Conservation (phyloP, 495 filamentous ascomycete genomes). For the Xylaria longipes region DNA sequence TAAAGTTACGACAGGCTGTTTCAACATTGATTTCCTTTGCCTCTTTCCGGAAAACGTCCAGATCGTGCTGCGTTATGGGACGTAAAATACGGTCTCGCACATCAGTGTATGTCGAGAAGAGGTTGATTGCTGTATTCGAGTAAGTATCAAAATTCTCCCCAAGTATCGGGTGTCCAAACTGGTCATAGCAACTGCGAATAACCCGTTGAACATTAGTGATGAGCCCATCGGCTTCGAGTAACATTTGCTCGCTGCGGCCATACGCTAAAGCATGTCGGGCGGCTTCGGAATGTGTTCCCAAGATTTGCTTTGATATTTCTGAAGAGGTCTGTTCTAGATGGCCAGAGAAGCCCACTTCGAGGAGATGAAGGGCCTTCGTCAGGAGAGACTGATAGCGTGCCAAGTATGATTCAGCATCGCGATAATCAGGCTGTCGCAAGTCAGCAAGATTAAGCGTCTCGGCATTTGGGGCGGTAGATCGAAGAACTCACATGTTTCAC, state of each 20-base stretch:
- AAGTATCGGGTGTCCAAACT: conserved; percentile 64
- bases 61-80: conserved; percentile 60
- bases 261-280: conserved; percentile 59
- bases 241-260: conserved; percentile 55
- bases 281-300: conserved; percentile 55
- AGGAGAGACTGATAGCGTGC: conserved; percentile 88
- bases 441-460: conserved; percentile 33
- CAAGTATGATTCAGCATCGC: conserved; percentile 85
- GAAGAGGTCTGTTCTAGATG: conserved; percentile 53
- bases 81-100: conserved; percentile 57
- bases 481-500: conserved; percentile 69
- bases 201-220: conserved; percentile 54
- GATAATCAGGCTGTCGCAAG: conserved; percentile 70
- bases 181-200: conserved; percentile 64
- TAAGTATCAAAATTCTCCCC: conserved; percentile 60
- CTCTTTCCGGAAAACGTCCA: conserved; percentile 56
- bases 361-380: conserved; percentile 60
- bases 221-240: conserved; percentile 52
- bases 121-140: conserved; percentile 63
- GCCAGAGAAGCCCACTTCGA: conserved; percentile 56
- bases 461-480: not conserved
- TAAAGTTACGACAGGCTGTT: conserved; percentile 53
- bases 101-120: conserved; percentile 52
- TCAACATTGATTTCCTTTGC: conserved; percentile 51
- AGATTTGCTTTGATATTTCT: conserved; percentile 53